Evolutionary conservation across 2,329 filamentous ascomycete species (phyloP).

Genomic region (Arthrobotrys iridis): DNA sequence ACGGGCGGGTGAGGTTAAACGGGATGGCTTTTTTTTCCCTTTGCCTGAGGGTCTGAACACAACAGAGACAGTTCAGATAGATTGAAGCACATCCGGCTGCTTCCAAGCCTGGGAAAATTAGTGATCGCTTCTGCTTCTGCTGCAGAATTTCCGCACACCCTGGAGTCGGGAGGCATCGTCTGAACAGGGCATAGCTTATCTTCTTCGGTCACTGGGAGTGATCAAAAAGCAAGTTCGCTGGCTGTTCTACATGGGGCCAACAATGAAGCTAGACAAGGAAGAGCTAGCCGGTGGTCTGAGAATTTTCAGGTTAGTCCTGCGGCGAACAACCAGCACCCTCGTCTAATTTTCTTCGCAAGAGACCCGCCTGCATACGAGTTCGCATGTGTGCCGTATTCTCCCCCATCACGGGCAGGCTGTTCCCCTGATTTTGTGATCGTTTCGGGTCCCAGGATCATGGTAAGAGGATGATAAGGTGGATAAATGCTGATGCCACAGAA

Average conservation of each 20-base stretch:
- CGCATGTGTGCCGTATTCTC: constrained; percentile 19
- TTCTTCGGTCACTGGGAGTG: constrained; percentile 15
- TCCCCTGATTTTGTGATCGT: constrained; percentile 51
- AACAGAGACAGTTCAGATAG: constrained; percentile 33
- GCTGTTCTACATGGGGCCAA: constrained; percentile 4
- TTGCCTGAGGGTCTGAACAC: constrained; percentile 53
- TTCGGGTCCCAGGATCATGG: constrained; percentile 53
- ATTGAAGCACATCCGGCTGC: constrained; percentile 46
- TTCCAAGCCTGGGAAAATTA: constrained; percentile 36
- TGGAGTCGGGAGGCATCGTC: constrained; percentile 43
- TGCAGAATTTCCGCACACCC: constrained; percentile 52
- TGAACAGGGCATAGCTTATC: constrained; percentile 50
- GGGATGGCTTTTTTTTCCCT: constrained; percentile 53
- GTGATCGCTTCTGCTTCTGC: constrained; percentile 46
- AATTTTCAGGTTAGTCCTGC: constrained; percentile 34
- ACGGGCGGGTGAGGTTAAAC: constrained; percentile 54
- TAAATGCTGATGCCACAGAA: constrained; percentile 41
- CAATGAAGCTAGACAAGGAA: constrained; percentile 28
- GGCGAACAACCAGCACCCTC: constrained; percentile 27
- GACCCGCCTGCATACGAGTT: constrained; percentile 32
- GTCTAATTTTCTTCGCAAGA: constrained; percentile 44
- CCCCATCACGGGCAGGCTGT: background rate
- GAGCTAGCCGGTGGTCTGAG: constrained; percentile 18
- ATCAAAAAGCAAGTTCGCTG: constrained; percentile 30
- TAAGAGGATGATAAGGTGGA: constrained; percentile 35